These are phyloP conservation scores for Lyophyllum atratum DNA, from an alignment of 768 basidiomycete species.

Conservation along the genomic window DNA sequence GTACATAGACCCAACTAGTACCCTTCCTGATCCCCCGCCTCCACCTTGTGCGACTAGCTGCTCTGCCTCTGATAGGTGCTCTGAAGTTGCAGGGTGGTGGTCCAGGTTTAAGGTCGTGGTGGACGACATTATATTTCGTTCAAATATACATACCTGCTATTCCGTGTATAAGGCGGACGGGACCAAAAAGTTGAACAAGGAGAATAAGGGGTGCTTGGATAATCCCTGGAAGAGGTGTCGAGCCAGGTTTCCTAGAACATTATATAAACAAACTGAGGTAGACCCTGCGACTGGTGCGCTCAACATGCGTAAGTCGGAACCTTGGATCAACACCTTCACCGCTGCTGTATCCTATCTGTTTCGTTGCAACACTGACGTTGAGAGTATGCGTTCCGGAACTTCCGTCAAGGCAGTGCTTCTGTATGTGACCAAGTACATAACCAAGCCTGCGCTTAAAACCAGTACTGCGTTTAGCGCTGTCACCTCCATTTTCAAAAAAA, in stretches of 20 bases:
- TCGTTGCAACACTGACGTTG: constrained; percentile 41
- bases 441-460: constrained; percentile 39
- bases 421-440: constrained; percentile 46
- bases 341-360: constrained; percentile 32
- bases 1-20: no score
- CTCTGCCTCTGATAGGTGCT: no score
- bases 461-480: constrained; percentile 15
- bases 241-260: constrained; percentile 35
- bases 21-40: no score
- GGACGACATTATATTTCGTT: no score
- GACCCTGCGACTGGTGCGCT: constrained; percentile 28
- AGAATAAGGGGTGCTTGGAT: no score
- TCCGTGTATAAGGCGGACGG: no score
- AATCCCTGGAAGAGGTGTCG: no score
- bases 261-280: constrained; percentile 20
- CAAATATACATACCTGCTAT: no score
- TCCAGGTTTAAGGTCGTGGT: no score
- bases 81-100: no score
- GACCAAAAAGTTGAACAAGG: no score
- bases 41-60: no score
- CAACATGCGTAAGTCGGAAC: constrained; percentile 33
- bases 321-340: constrained; percentile 37
- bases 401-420: constrained; percentile 36
- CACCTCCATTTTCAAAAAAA: constrained; percentile 8
- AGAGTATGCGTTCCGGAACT: constrained; percentile 39